phyloP scores from a whole-genome alignment of 1,139 yeast species.

The Pichia sp. region DNA sequence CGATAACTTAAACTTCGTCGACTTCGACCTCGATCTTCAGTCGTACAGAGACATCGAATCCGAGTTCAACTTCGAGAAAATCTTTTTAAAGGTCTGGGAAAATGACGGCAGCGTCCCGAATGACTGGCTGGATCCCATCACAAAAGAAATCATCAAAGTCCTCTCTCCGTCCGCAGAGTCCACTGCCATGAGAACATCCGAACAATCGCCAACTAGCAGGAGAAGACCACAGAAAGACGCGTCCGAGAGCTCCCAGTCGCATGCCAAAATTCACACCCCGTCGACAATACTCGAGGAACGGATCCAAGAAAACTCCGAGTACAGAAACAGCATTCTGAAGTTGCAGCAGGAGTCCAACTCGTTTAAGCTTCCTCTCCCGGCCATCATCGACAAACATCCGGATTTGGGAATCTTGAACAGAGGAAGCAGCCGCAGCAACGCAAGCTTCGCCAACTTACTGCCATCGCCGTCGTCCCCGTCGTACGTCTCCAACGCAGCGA shows the following conservation, averaged over 20 bases:
- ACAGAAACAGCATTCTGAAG: slow-evolving; percentile 9
- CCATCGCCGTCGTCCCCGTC: neutral
- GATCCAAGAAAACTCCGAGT: slow-evolving; percentile 10
- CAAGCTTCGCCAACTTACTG: neutral
- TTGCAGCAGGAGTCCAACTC: slow-evolving; percentile 8
- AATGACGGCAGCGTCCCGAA: slow-evolving; percentile 26
- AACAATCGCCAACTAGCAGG: neutral
- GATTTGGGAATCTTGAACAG: neutral
- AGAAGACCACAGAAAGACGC: neutral
- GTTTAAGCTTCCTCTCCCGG: slow-evolving; percentile 21
- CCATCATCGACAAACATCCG: slow-evolving; percentile 18
- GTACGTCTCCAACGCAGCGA: neutral
- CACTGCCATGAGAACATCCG: neutral
- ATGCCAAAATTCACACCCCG: slow-evolving; percentile 3
- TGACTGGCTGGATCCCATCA: slow-evolving; percentile 26
- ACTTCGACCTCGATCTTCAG: slow-evolving; percentile 53
- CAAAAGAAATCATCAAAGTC: slow-evolving; percentile 19
- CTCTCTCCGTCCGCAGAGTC: neutral
- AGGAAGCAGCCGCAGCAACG: neutral
- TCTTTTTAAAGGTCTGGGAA: slow-evolving; percentile 30
- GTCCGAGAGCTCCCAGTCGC: neutral
- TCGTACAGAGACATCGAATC: slow-evolving; percentile 54
- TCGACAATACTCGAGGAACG: slow-evolving; percentile 7
- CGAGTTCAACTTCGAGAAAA: slow-evolving; percentile 48
- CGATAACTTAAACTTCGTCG: slow-evolving; percentile 45